phyloP scores from a whole-genome alignment of 805 yeast genomes.

The Lipomyces oligophaga region DNA sequence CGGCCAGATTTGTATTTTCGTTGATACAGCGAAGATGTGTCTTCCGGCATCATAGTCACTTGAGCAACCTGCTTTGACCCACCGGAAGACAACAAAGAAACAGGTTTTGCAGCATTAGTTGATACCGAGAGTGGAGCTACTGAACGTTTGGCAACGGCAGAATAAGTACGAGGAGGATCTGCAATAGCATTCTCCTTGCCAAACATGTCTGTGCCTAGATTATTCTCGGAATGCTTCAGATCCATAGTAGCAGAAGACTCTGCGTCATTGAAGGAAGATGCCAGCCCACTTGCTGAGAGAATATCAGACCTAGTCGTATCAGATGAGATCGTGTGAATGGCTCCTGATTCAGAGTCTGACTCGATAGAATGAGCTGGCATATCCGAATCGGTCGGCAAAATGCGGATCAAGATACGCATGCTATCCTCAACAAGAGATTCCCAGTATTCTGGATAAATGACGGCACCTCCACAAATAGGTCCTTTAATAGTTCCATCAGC shows the following conservation, averaged over 20 bases:
- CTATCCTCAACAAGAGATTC: constrained; percentile 27
- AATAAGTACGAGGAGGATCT: constrained; percentile 16
- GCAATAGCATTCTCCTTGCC: constrained; percentile 8
- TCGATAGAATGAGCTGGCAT: background rate
- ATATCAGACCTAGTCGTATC: too few species aligned
- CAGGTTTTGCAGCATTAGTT: constrained; percentile 1
- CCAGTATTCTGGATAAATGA: constrained; percentile 28
- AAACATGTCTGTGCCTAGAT: background rate
- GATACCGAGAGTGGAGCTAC: constrained; percentile 14
- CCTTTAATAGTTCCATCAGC: constrained; percentile 22
- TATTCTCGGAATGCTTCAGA: background rate
- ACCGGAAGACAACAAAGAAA: background rate
- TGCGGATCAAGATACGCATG: constrained; percentile 17
- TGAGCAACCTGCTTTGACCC: constrained; percentile 3
- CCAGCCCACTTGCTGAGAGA: too few species aligned
- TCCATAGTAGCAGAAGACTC: constrained; percentile 3
- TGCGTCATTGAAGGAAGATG: background rate
- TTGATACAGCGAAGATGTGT: constrained; percentile 3
- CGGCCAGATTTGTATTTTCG: constrained; percentile 15
- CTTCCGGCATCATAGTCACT: constrained; percentile 21
- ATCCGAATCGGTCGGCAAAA: constrained; percentile 8
- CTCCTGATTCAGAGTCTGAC: background rate
- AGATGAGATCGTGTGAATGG: background rate
- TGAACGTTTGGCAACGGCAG: constrained; percentile 16
- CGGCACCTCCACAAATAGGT: constrained; percentile 22